These are phyloP conservation scores for Corymbia calophylla DNA, from an alignment of 441 rosid genomes.

Conservation along the genomic window DNA sequence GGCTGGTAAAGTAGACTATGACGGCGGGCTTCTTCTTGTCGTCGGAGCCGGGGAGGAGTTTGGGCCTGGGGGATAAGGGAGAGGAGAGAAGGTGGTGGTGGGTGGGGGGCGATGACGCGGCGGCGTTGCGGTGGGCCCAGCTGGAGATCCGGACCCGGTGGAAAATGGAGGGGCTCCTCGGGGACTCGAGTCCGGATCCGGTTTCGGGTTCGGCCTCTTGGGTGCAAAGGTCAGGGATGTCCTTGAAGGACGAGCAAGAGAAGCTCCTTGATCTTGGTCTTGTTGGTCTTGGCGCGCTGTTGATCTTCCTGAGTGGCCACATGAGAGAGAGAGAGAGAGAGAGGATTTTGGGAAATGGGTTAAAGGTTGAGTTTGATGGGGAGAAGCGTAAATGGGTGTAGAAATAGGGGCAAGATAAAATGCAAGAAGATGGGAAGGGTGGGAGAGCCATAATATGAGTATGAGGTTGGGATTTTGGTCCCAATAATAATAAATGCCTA, in stretches of 20 bases:
- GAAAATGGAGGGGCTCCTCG: neutral
- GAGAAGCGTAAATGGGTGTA: neutral
- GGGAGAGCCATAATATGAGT: neutral
- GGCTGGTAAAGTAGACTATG: slow-evolving; percentile 62
- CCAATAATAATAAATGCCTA: neutral
- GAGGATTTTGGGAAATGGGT: neutral
- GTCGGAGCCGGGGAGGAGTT: neutral
- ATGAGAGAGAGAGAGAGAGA: neutral
- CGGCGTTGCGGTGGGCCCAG: neutral
- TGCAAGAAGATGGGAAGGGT: neutral
- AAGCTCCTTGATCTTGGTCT: neutral
- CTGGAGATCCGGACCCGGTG: neutral
- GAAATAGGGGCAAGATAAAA: neutral
- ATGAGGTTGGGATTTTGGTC: neutral
- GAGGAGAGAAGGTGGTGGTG: neutral
- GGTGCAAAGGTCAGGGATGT: slow-evolving; percentile 2
- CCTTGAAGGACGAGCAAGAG: slow-evolving; percentile 8
- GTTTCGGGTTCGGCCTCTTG: neutral
- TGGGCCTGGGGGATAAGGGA: neutral
- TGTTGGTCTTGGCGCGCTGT: neutral
- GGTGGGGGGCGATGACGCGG: neutral
- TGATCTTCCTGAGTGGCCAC: slow-evolving; percentile 2
- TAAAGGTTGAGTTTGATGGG: neutral
- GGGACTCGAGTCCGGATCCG: neutral
- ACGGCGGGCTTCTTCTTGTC: slow-evolving; percentile 2